Percentiles rank a stretch among this genome's conserved stretches.
Conservation (phyloP, 331 rosid species). For the Prunus yedoensis region DNA sequence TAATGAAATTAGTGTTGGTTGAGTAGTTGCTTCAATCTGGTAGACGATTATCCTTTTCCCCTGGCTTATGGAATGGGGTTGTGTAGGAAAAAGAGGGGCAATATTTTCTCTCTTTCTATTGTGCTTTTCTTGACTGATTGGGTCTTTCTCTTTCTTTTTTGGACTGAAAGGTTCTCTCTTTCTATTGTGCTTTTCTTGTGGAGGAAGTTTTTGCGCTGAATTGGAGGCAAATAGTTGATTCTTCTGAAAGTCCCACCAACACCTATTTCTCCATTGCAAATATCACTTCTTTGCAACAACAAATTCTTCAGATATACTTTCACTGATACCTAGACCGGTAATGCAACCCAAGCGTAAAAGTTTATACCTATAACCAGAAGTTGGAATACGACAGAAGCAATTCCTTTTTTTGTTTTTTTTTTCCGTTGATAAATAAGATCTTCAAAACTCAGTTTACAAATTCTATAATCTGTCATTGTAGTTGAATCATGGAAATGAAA, state of each 20-base stretch:
- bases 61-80: neutral
- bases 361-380: slow-evolving; percentile 60
- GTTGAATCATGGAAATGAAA: neutral
- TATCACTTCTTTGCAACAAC: slow-evolving; percentile 33
- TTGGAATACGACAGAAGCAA: slow-evolving; percentile 69
- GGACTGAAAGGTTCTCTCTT: slow-evolving; percentile 27
- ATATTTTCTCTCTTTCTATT: too few species aligned
- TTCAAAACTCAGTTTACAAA: slow-evolving; percentile 31
- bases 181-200: slow-evolving; percentile 27
- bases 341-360: slow-evolving; percentile 58
- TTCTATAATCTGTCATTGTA: neutral
- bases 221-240: slow-evolving; percentile 56
- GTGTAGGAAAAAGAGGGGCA: neutral
- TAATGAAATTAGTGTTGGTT: neutral
- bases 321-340: slow-evolving; percentile 43
- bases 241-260: slow-evolving; percentile 41
- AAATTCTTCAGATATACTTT: slow-evolving; percentile 49
- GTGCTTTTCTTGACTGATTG: neutral
- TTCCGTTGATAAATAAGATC: slow-evolving; percentile 54
- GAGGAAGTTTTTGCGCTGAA: slow-evolving; percentile 30
- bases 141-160: slow-evolving; percentile 28
- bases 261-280: slow-evolving; percentile 32
- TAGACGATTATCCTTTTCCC: too few species aligned
- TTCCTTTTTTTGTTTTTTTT: slow-evolving; percentile 45
- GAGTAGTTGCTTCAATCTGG: neutral